Conservation (phyloP, 306 rosid species). For the Gillenia trifoliata region DNA sequence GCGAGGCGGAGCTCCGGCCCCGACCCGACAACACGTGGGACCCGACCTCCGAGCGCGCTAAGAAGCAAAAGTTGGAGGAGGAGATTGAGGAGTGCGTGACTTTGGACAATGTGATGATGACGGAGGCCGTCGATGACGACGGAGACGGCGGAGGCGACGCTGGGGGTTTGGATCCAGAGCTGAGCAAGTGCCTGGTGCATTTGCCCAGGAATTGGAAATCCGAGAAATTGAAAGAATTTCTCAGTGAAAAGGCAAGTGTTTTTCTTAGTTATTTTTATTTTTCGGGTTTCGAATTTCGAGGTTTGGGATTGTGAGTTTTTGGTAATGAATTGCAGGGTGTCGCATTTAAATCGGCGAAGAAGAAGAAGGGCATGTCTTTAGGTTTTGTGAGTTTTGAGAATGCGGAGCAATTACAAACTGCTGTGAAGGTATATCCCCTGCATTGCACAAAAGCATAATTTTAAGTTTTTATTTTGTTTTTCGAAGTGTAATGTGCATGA, state of each 20-base stretch:
- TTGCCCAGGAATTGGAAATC: constrained; percentile 76
- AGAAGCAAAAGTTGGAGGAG: constrained; percentile 51
- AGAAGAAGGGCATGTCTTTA: constrained; percentile 74
- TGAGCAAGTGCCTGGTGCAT: constrained; percentile 78
- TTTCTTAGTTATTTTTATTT: background rate
- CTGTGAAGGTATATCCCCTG: constrained; percentile 50
- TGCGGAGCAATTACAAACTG: constrained; percentile 57
- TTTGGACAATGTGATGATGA: constrained; percentile 60
- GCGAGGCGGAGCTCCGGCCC: constrained; percentile 81
- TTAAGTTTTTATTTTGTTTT: background rate
- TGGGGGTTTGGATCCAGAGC: constrained; percentile 30
- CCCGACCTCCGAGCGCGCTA: constrained; percentile 83
- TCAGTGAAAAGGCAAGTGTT: constrained; percentile 50
- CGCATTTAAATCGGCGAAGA: constrained; percentile 67
- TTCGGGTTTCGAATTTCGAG: background rate
- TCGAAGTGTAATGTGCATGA: too few species aligned
- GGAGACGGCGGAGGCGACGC: constrained; percentile 17
- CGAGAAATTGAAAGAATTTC: constrained; percentile 49
- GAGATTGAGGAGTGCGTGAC: background rate
- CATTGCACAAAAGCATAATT: background rate
- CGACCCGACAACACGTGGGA: constrained; percentile 92
- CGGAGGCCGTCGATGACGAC: constrained; percentile 50
- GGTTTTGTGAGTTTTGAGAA: constrained; percentile 71
- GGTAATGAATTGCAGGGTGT: constrained; percentile 41
- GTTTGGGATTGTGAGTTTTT: background rate